phyloP scores from a whole-genome alignment of 345 rosid species.

The Arabis alpina region DNA sequence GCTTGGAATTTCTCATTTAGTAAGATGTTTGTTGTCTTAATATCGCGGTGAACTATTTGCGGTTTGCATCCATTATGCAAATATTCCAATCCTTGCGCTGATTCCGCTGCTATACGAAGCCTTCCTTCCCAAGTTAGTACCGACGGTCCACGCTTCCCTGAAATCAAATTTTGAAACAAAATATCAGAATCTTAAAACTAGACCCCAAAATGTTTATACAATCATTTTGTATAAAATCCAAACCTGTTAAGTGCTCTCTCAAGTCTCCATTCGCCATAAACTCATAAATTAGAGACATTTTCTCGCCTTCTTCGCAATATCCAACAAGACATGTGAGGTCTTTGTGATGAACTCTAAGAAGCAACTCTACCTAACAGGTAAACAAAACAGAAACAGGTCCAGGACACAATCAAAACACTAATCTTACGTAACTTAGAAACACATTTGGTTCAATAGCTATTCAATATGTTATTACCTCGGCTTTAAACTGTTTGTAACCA shows the following conservation, averaged over 20 bases:
- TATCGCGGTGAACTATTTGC: constrained; percentile 61
- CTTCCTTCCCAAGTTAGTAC: constrained; percentile 57
- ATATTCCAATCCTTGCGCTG: constrained; percentile 58
- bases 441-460: neutral
- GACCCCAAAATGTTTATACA: neutral
- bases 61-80: constrained; percentile 66
- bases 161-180: constrained; percentile 3
- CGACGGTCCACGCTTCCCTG: constrained; percentile 40
- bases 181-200: constrained; percentile 9
- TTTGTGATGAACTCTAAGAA: constrained; percentile 51
- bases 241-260: constrained; percentile 44
- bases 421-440: neutral
- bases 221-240: neutral
- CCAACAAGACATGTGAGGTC: constrained; percentile 56
- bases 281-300: constrained; percentile 56
- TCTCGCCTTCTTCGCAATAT: constrained; percentile 52
- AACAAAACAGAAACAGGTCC: constrained; percentile 12
- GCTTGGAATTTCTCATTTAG: constrained; percentile 60
- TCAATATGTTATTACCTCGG: constrained; percentile 29
- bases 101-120: constrained; percentile 53
- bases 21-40: constrained; percentile 63
- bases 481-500: constrained; percentile 49
- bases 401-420: constrained; percentile 11
- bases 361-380: constrained; percentile 46
- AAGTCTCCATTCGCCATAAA: constrained; percentile 65